These are phyloP conservation scores for Echinochloa phyllopogon DNA, from an alignment of 176 grass and related monocot genomes.

Conservation along the genomic window DNA sequence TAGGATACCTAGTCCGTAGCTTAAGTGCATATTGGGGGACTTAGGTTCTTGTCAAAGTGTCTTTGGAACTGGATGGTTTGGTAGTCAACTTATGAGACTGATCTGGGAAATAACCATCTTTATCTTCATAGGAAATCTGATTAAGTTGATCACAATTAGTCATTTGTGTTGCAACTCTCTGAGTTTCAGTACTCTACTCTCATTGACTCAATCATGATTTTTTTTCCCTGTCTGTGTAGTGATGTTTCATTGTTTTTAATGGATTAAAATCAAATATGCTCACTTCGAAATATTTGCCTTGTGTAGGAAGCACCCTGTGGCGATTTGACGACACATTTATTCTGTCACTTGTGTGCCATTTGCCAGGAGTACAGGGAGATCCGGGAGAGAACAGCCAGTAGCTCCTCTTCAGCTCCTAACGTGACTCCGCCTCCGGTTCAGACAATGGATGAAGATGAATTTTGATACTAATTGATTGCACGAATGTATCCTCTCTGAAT, in stretches of 20 bases:
- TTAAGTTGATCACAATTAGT: background rate
- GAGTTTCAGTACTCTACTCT: background rate
- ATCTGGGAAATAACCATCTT: background rate
- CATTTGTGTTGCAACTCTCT: background rate
- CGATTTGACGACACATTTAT: conserved; percentile 84
- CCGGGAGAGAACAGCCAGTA: conserved; percentile 54
- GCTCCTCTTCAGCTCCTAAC: conserved; percentile 29
- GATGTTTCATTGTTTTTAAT: background rate
- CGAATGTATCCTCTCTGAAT: conserved; percentile 15
- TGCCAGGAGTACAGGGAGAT: conserved; percentile 97
- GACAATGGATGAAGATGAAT: conserved; percentile 73
- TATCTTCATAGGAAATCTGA: background rate
- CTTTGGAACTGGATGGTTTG: conserved; percentile 9
- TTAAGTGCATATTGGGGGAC: background rate
- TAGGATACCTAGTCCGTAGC: background rate
- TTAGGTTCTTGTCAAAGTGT: background rate
- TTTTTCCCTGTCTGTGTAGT: background rate
- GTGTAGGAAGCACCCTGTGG: conserved; percentile 84
- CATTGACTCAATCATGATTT: background rate
- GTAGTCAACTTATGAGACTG: background rate
- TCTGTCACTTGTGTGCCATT: conserved; percentile 88
- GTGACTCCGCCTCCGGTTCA: conserved; percentile 65
- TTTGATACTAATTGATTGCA: conserved; percentile 27
- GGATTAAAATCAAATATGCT: background rate
- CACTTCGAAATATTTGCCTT: conserved; percentile 3